Percentiles rank a stretch among this genome's conserved stretches.
These are phyloP conservation scores for Jasminum sambac DNA, from an alignment of 257 asterid genomes.

Conservation along the genomic window DNA sequence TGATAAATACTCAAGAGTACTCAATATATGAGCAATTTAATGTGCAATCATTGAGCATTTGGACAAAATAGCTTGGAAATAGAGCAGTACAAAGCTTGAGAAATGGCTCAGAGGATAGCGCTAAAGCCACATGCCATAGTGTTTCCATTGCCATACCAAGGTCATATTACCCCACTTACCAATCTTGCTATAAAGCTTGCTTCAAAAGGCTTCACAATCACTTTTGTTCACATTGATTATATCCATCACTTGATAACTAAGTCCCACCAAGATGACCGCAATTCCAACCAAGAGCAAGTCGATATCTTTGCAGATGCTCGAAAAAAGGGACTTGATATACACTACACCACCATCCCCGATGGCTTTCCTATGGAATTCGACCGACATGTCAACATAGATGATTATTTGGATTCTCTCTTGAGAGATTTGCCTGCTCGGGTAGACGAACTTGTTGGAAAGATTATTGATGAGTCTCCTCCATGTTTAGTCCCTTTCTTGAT, in stretches of 20 bases:
- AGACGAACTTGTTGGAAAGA: conserved; percentile 30
- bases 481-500: conserved; percentile 24
- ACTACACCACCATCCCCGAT: conserved; percentile 42
- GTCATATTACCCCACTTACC: conserved; percentile 58
- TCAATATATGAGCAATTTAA: too few species aligned
- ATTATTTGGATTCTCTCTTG: conserved; percentile 36
- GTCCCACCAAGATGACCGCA: conserved; percentile 17
- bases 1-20: too few species aligned
- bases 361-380: conserved; percentile 46
- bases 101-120: conserved; percentile 4
- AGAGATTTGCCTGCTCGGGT: conserved; percentile 31
- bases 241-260: conserved; percentile 43
- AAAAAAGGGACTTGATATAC: conserved; percentile 44
- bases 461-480: conserved; percentile 24
- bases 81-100: neutral
- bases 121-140: conserved; percentile 46
- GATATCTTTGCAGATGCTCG: conserved; percentile 42
- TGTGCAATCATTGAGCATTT: too few species aligned
- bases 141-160: conserved; percentile 53
- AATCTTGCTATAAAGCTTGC: conserved; percentile 59
- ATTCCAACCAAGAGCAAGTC: neutral
- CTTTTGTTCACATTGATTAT: conserved; percentile 47
- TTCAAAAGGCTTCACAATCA: conserved; percentile 49
- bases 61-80: too few species aligned
- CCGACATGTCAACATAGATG: conserved; percentile 30